Evolutionary conservation across 129 eudicot species (phyloP).

Genomic region (Flaveria sonorensis): DNA sequence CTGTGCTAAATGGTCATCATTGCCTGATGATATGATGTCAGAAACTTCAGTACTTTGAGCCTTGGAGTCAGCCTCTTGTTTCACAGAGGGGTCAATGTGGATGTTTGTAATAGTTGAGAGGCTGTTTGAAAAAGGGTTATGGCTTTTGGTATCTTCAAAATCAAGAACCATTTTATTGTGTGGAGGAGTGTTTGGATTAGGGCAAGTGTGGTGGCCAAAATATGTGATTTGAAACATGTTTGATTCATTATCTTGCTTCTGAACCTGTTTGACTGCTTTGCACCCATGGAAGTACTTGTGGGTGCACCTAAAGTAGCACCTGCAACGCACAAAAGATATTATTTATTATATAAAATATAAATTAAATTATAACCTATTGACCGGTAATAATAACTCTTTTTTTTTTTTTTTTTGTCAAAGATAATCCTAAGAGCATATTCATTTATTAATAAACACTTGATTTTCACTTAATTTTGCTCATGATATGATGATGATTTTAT

Average conservation of each 20-base stretch:
- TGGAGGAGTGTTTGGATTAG: slow-evolving; percentile 10
- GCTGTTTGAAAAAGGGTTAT: slow-evolving; percentile 19
- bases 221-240: slow-evolving; percentile 52
- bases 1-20: slow-evolving; percentile 6
- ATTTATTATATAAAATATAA: background rate
- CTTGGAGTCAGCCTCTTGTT: slow-evolving; percentile 37
- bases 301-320: slow-evolving; percentile 78
- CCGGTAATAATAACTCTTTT: too few species aligned
- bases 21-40: slow-evolving; percentile 32
- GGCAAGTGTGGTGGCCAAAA: slow-evolving; percentile 63
- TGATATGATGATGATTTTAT: too few species aligned
- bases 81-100: slow-evolving; percentile 16
- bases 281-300: slow-evolving; percentile 59
- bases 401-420: too few species aligned
- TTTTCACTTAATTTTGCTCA: too few species aligned
- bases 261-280: slow-evolving; percentile 68
- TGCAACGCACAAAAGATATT: slow-evolving; percentile 21
- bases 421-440: too few species aligned
- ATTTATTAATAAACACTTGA: too few species aligned
- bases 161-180: slow-evolving; percentile 25
- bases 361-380: too few species aligned
- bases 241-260: slow-evolving; percentile 43
- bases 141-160: slow-evolving; percentile 28
- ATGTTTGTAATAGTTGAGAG: slow-evolving; percentile 34
- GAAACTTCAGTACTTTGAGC: slow-evolving; percentile 35